Evolutionary conservation across 495 filamentous ascomycete genomes (phyloP).

Genomic region (Hyaloscypha variabilis): DNA sequence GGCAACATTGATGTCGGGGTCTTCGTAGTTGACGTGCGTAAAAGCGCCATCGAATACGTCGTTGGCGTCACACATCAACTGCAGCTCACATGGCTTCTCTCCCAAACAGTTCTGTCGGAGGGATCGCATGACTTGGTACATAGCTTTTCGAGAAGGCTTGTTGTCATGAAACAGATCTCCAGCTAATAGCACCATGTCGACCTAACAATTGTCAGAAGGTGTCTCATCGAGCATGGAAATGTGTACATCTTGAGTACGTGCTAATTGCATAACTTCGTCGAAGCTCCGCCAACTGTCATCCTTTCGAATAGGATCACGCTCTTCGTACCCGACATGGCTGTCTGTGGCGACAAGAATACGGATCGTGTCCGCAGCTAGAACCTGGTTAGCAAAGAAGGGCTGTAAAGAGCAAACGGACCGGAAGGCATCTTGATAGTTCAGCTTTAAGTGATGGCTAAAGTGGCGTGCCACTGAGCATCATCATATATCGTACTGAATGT

Average conservation of each 20-base stretch:
- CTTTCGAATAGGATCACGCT: conserved; percentile 88
- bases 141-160: conserved; percentile 91
- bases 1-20: conserved; percentile 95
- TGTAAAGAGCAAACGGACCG: conserved; percentile 15
- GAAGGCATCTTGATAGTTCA: conserved; percentile 24
- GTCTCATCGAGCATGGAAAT: not conserved
- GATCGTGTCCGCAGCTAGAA: conserved; percentile 80
- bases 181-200: conserved; percentile 93
- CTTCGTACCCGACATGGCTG: conserved; percentile 96
- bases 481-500: not conserved
- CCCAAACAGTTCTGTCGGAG: conserved; percentile 92
- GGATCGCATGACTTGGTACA: conserved; percentile 96
- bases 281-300: conserved; percentile 98
- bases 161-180: conserved; percentile 99
- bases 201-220: conserved; percentile 33
- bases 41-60: conserved; percentile 85
- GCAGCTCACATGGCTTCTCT: conserved; percentile 92
- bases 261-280: conserved; percentile 92
- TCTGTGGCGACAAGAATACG: conserved; percentile 93
- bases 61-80: conserved; percentile 90
- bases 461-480: conserved; percentile 1
- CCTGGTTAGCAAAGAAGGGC: conserved; percentile 3
- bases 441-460: conserved; percentile 13
- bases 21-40: conserved; percentile 95
- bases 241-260: conserved; percentile 76